phyloP scores from a whole-genome alignment of 2,329 filamentous ascomycete species.

The Fusarium xyrophilum region DNA sequence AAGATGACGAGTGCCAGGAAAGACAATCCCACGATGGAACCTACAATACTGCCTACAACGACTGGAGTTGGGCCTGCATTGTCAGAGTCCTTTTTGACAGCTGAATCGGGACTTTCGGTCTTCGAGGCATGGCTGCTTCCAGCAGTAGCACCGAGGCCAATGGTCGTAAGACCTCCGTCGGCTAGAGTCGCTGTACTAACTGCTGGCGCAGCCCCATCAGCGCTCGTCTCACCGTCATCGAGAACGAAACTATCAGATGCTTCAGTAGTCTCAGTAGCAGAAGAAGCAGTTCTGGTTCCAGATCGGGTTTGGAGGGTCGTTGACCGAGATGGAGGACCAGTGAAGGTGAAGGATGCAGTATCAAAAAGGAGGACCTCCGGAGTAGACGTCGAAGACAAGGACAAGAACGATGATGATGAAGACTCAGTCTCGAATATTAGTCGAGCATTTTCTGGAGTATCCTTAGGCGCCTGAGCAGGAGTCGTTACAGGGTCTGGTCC shows the following conservation, averaged over 20 bases:
- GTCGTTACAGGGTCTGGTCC: slow-evolving; percentile 12
- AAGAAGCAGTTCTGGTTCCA: slow-evolving; percentile 27
- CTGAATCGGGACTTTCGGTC: slow-evolving; percentile 20
- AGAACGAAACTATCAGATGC: slow-evolving; percentile 16
- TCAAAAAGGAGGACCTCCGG: slow-evolving; percentile 31
- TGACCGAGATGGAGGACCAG: slow-evolving; percentile 19
- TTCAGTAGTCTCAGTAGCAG: slow-evolving; percentile 24
- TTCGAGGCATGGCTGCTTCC: slow-evolving; percentile 31
- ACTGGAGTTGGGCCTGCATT: slow-evolving; percentile 42
- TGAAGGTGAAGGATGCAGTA: slow-evolving; percentile 30
- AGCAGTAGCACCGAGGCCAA: slow-evolving; percentile 30
- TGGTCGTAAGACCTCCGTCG: slow-evolving; percentile 32
- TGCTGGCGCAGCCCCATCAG: slow-evolving; percentile 19
- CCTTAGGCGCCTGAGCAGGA: neutral
- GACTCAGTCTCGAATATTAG: slow-evolving; percentile 7
- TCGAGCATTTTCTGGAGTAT: slow-evolving; percentile 15
- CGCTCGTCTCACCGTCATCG: slow-evolving; percentile 22
- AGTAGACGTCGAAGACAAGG: neutral
- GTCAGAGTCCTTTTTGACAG: slow-evolving; percentile 11
- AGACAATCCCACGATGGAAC: slow-evolving; percentile 52
- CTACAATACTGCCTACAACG: slow-evolving; percentile 60
- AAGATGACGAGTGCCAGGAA: slow-evolving; percentile 55
- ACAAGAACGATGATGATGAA: neutral
- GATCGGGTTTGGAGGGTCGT: slow-evolving; percentile 32
- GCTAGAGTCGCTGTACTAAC: slow-evolving; percentile 33